Percentiles rank a stretch among this genome's conserved stretches.
phyloP scores from a whole-genome alignment of 257 asterid genomes.

The Gentiana macrophylla region DNA sequence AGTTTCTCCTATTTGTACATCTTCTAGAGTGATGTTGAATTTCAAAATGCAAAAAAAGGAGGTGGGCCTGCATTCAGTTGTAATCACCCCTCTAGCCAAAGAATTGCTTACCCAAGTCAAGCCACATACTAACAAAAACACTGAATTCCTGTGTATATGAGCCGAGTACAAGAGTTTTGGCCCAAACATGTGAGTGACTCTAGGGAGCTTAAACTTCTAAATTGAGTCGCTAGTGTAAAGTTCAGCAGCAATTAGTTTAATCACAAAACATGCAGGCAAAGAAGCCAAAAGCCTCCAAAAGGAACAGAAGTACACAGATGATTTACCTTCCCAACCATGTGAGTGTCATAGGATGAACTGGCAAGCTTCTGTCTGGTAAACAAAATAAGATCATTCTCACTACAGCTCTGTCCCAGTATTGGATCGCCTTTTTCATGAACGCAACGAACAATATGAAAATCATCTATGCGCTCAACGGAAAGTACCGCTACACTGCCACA shows the following conservation, averaged over 20 bases:
- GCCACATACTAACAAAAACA: too few relatives aligned
- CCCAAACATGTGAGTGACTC: too few relatives aligned
- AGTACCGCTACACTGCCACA: slow-evolving; percentile 74
- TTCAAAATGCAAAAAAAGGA: too few relatives aligned
- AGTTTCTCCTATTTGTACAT: too few relatives aligned
- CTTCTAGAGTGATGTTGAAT: too few relatives aligned
- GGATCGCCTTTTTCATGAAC: slow-evolving; percentile 57
- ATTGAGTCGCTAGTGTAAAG: not conserved
- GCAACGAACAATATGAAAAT: slow-evolving; percentile 86
- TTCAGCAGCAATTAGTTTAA: not conserved
- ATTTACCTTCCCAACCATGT: slow-evolving; percentile 80
- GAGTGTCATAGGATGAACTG: slow-evolving; percentile 48
- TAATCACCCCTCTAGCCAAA: too few relatives aligned
- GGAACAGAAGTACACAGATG: not conserved
- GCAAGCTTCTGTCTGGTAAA: slow-evolving; percentile 65
- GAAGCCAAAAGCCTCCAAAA: not conserved
- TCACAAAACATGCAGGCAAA: not conserved
- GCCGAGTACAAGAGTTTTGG: too few relatives aligned
- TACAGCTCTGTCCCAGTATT: slow-evolving; percentile 45
- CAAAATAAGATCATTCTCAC: slow-evolving; percentile 79
- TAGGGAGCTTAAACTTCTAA: too few relatives aligned
- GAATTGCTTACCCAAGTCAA: too few relatives aligned
- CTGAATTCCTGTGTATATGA: too few relatives aligned
- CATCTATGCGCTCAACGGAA: slow-evolving; percentile 87
- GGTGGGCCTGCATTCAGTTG: too few relatives aligned